Percentiles rank a stretch among this genome's conserved stretches.
These are phyloP conservation scores for Fagopyrum homotropicum DNA, from an alignment of 148 eudicot species.

Conservation along the genomic window DNA sequence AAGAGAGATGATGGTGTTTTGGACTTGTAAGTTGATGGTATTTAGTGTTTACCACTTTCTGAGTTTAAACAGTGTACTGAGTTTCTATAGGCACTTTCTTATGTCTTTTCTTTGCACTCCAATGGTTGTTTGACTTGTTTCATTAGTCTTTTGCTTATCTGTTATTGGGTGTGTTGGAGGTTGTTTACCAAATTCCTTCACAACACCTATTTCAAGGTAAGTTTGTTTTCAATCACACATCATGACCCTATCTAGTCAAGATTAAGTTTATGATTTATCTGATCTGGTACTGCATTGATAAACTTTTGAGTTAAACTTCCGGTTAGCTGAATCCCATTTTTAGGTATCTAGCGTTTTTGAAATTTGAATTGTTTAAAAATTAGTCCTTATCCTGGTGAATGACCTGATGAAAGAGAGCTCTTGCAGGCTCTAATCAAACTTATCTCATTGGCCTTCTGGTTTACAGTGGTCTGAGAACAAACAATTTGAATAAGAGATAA, in stretches of 20 bases:
- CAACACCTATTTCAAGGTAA: not conserved
- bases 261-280: not conserved
- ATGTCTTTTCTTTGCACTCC: not conserved
- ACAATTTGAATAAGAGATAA: not conserved
- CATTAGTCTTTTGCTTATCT: not conserved
- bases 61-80: not conserved
- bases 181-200: not conserved
- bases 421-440: not conserved
- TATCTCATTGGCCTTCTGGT: constrained; percentile 4
- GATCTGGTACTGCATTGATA: not conserved
- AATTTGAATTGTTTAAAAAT: no score
- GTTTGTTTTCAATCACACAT: not conserved
- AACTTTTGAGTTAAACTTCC: not conserved
- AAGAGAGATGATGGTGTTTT: not conserved
- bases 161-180: not conserved
- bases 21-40: not conserved
- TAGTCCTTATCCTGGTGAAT: not conserved
- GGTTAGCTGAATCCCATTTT: not conserved
- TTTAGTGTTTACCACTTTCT: not conserved
- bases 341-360: no score
- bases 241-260: not conserved
- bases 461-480: not conserved
- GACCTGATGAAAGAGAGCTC: not conserved
- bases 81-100: not conserved
- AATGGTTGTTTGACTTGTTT: not conserved